Base-by-base conservation (phyloP, 352 stramenopile species). In the Pythium inflatum region DNA sequence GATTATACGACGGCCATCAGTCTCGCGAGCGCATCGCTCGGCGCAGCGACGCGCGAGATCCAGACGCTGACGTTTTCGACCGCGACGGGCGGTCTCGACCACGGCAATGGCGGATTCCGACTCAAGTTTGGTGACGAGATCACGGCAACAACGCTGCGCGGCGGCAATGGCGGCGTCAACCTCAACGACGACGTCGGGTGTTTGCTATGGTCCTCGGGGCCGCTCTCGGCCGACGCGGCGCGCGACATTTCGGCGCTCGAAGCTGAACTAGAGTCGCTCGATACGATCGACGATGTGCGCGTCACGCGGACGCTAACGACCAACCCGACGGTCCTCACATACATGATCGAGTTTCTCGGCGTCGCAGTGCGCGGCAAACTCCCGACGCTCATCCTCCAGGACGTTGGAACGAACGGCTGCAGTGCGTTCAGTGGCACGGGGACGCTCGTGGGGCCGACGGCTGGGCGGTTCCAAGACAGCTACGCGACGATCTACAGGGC, bases 351-450 rank as follows among this genome's bases (percentile, higher is more conserved):
- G 49, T 99, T 99, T 67, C 81, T 91, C 11, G 96, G 95, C 18
- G 68, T 81, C 0, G 74, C 84, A n/a, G 95, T 98, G 41, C 82
- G 95, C 14, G 96, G 96, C 0, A 85, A 96, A 53, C 75, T 98
- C 53, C 91, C 92, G 9, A 62, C 77, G 2, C 62, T 98, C 45
- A 53, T 91, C 62, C 75, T 99, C n/a, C 69, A 91, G 13, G 91
- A 98, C 71, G 48, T 97, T 16, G 96, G 96, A 12, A 84, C 51
- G 0, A 98, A 99, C 66, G 96, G 96, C 20, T 99, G 96, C 73
- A 88, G 88, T 30, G 88, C 71, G 2, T 92, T 93, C 66, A 66
- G 68, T 41, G 68, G 77, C 24, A 48, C 73, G n/a, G 50, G 68
- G 3, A 20, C 66, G 18, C 41, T 53, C 0, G 40, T 66, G 4